Base-by-base conservation (phyloP, 305 asterid genomes). In the Ruellia speciosa region DNA sequence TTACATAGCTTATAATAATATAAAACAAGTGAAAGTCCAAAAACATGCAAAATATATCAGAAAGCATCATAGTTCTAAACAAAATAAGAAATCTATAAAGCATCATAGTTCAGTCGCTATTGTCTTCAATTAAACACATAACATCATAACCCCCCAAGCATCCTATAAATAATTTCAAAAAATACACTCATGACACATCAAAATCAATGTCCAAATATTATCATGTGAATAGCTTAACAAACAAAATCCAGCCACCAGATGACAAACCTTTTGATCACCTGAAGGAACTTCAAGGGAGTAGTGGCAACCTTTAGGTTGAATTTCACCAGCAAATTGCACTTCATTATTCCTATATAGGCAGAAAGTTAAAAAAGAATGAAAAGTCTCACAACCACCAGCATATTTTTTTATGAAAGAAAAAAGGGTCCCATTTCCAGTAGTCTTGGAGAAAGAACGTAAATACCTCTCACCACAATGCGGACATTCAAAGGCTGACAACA, bases 401-500 rank as follows among this genome's bases (percentile, higher is more conserved):
- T 35, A 6, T 19, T 24, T 4, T 24, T 1, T 24, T 4, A 24
- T 24, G 4, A 24, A 24, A 52, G 17, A 49, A 58, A 17, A 10
- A 7, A 43, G 28, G 28, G 10, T 9, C 34, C 49, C 41, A 49
- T 37, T 34, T 24, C 24, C 31, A 35, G 33, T 33, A 19, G 24
- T 10, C 65, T 37, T 41, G 14, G 58, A 62, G 45, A 41, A 56
- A 52, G 56, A 67, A 66, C 5, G 56, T 24, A 20, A 19, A 54
- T 82, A 92, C 98, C 96, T 92, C 74, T 92, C 98, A 66, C 83
- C 77, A 65, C 98, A 92, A 78, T 92, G 98, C 5, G 93, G 80
- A 72, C 98, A 92, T 53, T 88, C 98, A 70, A 92, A 88, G 45
- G 98, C 96, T 52, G 98, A 84, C 65, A 92, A 78, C 70, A 88